These are phyloP conservation scores for Meyerozyma elateridarum DNA, from an alignment of 1,139 yeast species.

Conservation along the genomic window DNA sequence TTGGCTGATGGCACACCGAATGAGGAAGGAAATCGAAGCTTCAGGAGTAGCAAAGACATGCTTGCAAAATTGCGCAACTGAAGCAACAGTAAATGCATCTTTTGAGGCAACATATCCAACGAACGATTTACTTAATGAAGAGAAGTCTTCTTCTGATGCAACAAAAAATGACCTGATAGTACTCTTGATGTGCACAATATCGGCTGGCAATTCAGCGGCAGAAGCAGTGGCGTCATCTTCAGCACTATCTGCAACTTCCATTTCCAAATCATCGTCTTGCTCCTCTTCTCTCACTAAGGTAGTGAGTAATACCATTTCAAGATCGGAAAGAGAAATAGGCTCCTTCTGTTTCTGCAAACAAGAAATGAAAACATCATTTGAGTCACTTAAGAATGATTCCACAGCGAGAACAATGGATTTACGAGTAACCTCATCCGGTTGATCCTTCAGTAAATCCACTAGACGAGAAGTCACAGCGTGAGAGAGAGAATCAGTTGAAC, in stretches of 20 bases:
- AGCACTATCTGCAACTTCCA: constrained; percentile 15
- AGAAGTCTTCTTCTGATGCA: constrained; percentile 38
- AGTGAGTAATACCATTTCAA: constrained; percentile 68
- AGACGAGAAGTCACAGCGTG: neutral
- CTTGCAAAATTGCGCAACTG: constrained; percentile 19
- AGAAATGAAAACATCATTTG: constrained; percentile 37
- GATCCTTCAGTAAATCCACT: neutral
- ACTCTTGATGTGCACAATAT: constrained; percentile 19
- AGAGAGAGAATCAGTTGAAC: neutral
- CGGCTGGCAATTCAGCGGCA: constrained; percentile 14
- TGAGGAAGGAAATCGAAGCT: constrained; percentile 47
- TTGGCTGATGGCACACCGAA: constrained; percentile 54
- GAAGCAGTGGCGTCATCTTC: constrained; percentile 19
- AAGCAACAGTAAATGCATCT: constrained; percentile 6
- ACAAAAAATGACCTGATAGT: constrained; percentile 33
- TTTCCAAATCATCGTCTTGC: constrained; percentile 20
- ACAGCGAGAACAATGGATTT: constrained; percentile 20
- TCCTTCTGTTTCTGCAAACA: constrained; percentile 32
- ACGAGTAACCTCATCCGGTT: constrained; percentile 1
- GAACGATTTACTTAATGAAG: constrained; percentile 34
- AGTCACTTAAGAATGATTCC: constrained; percentile 37
- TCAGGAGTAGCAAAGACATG: constrained; percentile 26
- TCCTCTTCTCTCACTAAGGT: constrained; percentile 36
- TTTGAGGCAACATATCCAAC: constrained; percentile 16
- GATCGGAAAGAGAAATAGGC: constrained; percentile 38